Percentiles rank a stretch among this genome's conserved stretches.
Evolutionary conservation across 2,329 filamentous ascomycete genomes (phyloP).

Genomic region (Fusarium illudens): DNA sequence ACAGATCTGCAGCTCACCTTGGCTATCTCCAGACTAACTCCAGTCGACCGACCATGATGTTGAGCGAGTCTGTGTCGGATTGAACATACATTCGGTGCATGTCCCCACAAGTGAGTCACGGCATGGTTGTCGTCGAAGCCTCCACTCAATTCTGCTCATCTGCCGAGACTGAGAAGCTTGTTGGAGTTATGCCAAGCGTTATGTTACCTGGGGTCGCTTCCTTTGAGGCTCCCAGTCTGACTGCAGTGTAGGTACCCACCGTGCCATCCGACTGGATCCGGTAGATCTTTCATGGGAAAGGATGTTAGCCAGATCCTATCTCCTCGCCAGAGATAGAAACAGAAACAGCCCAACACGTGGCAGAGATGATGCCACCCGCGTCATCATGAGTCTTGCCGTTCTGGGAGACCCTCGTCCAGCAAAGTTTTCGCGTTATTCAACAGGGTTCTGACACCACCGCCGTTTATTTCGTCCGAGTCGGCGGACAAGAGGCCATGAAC

Average conservation of each 20-base stretch:
- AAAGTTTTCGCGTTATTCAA: not conserved
- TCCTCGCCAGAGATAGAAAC: not conserved
- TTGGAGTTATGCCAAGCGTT: slow-evolving; percentile 33
- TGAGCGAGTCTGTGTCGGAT: not conserved
- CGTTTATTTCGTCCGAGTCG: slow-evolving; percentile 16
- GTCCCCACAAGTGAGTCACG: slow-evolving; percentile 16
- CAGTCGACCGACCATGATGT: slow-evolving; percentile 2
- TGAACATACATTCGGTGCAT: not conserved
- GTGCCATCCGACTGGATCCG: not conserved
- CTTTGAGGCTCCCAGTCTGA: slow-evolving; percentile 1
- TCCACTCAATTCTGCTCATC: not conserved
- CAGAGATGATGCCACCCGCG: slow-evolving; percentile 9
- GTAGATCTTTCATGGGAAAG: slow-evolving; percentile 8
- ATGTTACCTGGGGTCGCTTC: slow-evolving; percentile 6
- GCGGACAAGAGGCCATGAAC: slow-evolving; percentile 25
- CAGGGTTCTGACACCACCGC: slow-evolving; percentile 1
- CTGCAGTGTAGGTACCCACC: slow-evolving; percentile 11
- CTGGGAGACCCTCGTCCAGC: not conserved
- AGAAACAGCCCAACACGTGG: slow-evolving; percentile 7
- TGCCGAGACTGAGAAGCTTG: not conserved
- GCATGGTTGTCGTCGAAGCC: not conserved
- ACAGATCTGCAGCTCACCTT: slow-evolving; percentile 5
- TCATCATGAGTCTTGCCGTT: not conserved
- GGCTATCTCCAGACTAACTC: slow-evolving; percentile 10
- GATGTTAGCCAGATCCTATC: slow-evolving; percentile 14